These are phyloP conservation scores for Umbelopsis sp. DNA, from an alignment of 371 early-diverging fungal species.

Conservation along the genomic window DNA sequence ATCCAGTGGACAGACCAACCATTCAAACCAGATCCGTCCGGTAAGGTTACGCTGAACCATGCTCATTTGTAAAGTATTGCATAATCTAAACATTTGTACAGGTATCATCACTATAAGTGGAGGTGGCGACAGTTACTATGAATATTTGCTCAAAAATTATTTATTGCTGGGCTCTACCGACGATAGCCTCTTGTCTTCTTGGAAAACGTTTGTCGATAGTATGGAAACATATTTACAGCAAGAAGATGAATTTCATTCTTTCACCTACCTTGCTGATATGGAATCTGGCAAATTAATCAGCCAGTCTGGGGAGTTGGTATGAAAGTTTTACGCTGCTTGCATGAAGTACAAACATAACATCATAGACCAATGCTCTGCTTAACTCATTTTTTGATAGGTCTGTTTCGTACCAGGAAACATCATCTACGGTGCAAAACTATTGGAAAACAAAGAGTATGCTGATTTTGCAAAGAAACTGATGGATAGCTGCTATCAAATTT, in stretches of 20 bases:
- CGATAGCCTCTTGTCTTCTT: slow-evolving; percentile 47
- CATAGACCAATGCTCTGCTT: too few relatives aligned
- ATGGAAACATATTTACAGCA: slow-evolving; percentile 48
- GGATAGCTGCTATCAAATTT: slow-evolving; percentile 43
- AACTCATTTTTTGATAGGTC: slow-evolving; percentile 24
- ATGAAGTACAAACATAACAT: neutral
- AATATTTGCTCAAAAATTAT: slow-evolving; percentile 77
- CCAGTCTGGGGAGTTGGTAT: slow-evolving; percentile 47
- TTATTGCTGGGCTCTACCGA: slow-evolving; percentile 56
- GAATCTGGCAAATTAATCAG: slow-evolving; percentile 31
- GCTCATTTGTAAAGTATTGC: slow-evolving; percentile 1
- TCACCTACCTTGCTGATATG: slow-evolving; percentile 42
- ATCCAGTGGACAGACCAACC: slow-evolving; percentile 47
- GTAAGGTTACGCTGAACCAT: slow-evolving; percentile 26
- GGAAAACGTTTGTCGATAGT: slow-evolving; percentile 45
- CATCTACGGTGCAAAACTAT: slow-evolving; percentile 40
- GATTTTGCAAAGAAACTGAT: slow-evolving; percentile 42
- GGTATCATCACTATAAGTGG: slow-evolving; percentile 56
- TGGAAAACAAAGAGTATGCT: slow-evolving; percentile 28
- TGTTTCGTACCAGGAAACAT: slow-evolving; percentile 54
- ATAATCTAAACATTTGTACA: neutral
- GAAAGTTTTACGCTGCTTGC: neutral
- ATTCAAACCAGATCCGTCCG: slow-evolving; percentile 47
- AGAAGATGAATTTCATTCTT: neutral
- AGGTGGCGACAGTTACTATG: slow-evolving; percentile 90